Percentiles rank a stretch among this genome's conserved stretches.
Conservation (phyloP, 805 yeast species). For the Metschnikowia lachancei region DNA sequence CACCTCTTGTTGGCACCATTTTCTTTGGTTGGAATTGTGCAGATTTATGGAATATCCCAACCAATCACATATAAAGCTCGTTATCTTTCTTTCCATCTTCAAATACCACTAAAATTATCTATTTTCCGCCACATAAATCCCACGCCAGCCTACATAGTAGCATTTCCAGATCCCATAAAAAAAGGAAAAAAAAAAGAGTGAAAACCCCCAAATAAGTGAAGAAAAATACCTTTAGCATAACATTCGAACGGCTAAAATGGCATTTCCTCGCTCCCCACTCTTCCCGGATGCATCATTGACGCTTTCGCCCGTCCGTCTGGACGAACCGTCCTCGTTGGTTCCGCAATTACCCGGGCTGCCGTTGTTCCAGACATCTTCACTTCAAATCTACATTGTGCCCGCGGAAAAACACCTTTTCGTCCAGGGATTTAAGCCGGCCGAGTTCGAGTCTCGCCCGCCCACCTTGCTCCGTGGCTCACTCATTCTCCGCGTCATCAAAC, state of each 20-base stretch:
- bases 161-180: too few species aligned
- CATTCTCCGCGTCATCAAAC: constrained; percentile 64
- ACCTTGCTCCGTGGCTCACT: constrained; percentile 79
- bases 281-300: constrained; percentile 26
- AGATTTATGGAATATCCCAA: too few species aligned
- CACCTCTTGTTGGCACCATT: too few species aligned
- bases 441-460: constrained; percentile 66
- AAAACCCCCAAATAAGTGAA: too few species aligned
- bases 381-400: constrained; percentile 68
- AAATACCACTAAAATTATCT: too few species aligned
- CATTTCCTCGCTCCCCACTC: constrained; percentile 21
- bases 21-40: too few species aligned
- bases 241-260: background rate
- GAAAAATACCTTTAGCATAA: too few species aligned
- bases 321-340: constrained; percentile 8
- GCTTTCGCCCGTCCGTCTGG: constrained; percentile 8
- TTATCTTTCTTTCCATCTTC: too few species aligned
- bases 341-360: constrained; percentile 58
- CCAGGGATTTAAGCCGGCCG: constrained; percentile 74
- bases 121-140: too few species aligned
- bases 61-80: too few species aligned
- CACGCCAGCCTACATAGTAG: too few species aligned
- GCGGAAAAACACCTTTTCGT: constrained; percentile 80
- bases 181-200: too few species aligned
- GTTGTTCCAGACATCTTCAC: constrained; percentile 55